phyloP scores from a whole-genome alignment of 371 early-diverging fungal genomes.

The Capniomyces stellatus region DNA sequence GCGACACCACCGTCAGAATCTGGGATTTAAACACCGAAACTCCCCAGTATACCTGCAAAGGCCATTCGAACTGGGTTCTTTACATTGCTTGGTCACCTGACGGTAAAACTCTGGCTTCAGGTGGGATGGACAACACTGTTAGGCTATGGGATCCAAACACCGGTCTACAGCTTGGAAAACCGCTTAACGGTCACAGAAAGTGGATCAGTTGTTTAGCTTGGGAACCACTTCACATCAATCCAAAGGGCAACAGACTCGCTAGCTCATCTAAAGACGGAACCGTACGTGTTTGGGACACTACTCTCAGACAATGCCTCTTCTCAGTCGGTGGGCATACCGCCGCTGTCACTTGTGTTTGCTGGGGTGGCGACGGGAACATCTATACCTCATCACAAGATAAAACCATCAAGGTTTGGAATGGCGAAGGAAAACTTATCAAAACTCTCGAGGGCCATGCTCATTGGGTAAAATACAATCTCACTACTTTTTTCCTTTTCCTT shows the following conservation, averaged over 20 bases:
- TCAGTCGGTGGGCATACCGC: slow-evolving; percentile 78
- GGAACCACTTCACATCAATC: slow-evolving; percentile 82
- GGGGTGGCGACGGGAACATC: slow-evolving; percentile 89
- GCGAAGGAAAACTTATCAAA: slow-evolving; percentile 67
- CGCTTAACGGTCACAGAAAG: slow-evolving; percentile 67
- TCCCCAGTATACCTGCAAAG: slow-evolving; percentile 42
- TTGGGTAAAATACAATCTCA: slow-evolving; percentile 62
- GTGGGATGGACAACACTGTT: slow-evolving; percentile 84
- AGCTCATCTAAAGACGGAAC: slow-evolving; percentile 91
- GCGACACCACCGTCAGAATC: too few relatives aligned
- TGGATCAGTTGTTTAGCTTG: slow-evolving; percentile 78
- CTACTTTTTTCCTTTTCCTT: too few relatives aligned
- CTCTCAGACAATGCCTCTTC: slow-evolving; percentile 49
- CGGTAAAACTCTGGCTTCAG: slow-evolving; percentile 67
- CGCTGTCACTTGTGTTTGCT: slow-evolving; percentile 77
- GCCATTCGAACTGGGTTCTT: slow-evolving; percentile 88
- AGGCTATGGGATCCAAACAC: too few relatives aligned
- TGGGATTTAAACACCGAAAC: slow-evolving; percentile 96
- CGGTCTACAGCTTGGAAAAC: slow-evolving; percentile 76
- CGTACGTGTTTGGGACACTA: slow-evolving; percentile 88
- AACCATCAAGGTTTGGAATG: slow-evolving; percentile 86
- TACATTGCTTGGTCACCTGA: slow-evolving; percentile 89
- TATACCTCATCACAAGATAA: slow-evolving; percentile 85
- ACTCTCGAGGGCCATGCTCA: slow-evolving; percentile 84
- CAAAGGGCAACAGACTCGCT: slow-evolving; percentile 62